phyloP scores from a whole-genome alignment of 192 early-diverging fungal species.

The Geranomyces michiganensis region DNA sequence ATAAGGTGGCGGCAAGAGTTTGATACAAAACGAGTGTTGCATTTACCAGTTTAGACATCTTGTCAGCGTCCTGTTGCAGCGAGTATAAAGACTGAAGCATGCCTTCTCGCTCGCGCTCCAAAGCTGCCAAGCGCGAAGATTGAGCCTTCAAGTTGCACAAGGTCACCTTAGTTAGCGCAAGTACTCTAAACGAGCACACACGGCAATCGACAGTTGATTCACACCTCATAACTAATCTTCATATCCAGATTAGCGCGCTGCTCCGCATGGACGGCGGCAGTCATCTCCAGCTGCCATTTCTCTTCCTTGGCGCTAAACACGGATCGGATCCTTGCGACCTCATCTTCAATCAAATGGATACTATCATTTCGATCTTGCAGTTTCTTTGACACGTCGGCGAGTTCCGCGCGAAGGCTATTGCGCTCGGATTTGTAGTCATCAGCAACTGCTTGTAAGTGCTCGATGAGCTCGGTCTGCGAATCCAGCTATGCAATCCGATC shows the following conservation, averaged over 20 bases:
- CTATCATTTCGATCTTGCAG: conserved; percentile 57
- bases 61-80: conserved; percentile 34
- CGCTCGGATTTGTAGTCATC: conserved; percentile 53
- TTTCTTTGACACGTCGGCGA: conserved; percentile 37
- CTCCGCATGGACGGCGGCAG: conserved; percentile 27
- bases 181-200: too few relatives aligned
- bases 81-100: conserved; percentile 32
- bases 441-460: conserved; percentile 41
- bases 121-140: conserved; percentile 26
- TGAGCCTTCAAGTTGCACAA: conserved; percentile 18
- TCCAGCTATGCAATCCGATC: conserved; percentile 41
- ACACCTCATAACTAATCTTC: conserved; percentile 32
- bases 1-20: conserved; percentile 1
- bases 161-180: too few relatives aligned
- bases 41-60: conserved; percentile 17
- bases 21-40: too few relatives aligned
- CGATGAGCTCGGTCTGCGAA: conserved; percentile 37
- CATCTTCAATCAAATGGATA: conserved; percentile 58
- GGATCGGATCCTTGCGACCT: conserved; percentile 43
- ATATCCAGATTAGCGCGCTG: conserved; percentile 31
- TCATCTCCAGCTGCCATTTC: conserved; percentile 40
- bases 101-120: conserved; percentile 47
- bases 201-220: not conserved
- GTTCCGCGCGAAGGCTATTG: conserved; percentile 43
- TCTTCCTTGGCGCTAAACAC: conserved; percentile 52